Evolutionary conservation across 257 asterid genomes (phyloP).

Genomic region (Agastache rugosa): DNA sequence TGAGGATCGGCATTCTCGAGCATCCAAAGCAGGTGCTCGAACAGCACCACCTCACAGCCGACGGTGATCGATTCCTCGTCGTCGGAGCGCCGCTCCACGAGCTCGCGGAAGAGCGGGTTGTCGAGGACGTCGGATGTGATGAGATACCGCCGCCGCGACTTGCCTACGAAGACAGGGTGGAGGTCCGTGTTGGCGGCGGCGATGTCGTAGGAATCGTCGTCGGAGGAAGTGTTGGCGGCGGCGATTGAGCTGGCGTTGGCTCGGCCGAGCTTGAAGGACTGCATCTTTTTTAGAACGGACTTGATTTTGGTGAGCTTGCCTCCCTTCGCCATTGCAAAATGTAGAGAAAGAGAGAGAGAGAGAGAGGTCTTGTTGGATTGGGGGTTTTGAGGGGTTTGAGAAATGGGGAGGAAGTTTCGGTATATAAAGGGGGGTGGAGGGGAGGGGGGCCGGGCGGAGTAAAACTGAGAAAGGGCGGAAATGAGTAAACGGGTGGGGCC

Average conservation of each 20-base stretch:
- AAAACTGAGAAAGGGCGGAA: constrained; percentile 28
- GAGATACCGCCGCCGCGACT: constrained; percentile 83
- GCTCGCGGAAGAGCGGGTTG: constrained; percentile 89
- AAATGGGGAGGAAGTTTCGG: constrained; percentile 40
- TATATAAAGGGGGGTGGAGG: constrained; percentile 33
- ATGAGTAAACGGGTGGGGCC: constrained; percentile 37
- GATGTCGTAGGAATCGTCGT: constrained; percentile 45
- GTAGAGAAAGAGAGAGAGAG: constrained; percentile 26
- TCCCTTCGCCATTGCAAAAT: constrained; percentile 70
- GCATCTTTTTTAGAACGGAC: constrained; percentile 90
- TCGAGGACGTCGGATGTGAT: constrained; percentile 75
- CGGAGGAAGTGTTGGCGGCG: constrained; percentile 49
- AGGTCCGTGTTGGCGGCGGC: constrained; percentile 42
- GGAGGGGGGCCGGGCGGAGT: constrained; percentile 10
- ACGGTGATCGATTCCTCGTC: constrained; percentile 51
- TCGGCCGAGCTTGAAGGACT: constrained; percentile 86
- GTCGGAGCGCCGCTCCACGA: constrained; percentile 48
- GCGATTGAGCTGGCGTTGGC: constrained; percentile 48
- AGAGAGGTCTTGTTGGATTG: constrained; percentile 12
- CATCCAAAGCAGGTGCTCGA: constrained; percentile 80
- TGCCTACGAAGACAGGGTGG: constrained; percentile 87
- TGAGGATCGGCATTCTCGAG: constrained; percentile 76
- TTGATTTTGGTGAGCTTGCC: constrained; percentile 86
- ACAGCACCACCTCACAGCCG: constrained; percentile 89
- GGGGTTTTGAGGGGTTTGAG: constrained; percentile 41